Conservation (phyloP, 805 yeast species). For the Crinitomyces ghanaensis region DNA sequence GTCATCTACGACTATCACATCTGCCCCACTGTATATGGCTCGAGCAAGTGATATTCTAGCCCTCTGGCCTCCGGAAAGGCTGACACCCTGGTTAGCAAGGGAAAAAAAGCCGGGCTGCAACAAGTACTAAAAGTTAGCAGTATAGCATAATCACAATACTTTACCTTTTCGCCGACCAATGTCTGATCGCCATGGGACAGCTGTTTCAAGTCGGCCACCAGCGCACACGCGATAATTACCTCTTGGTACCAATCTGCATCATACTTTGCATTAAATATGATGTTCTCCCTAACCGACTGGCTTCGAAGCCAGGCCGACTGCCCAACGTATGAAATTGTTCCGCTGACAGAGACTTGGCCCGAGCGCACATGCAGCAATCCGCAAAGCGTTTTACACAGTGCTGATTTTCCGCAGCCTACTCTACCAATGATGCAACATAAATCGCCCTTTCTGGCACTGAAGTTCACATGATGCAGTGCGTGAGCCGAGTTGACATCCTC, state of each 20-base stretch:
- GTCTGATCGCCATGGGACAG: constrained; percentile 84
- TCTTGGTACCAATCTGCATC: constrained; percentile 69
- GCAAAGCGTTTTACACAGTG: constrained; percentile 56
- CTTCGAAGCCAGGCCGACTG: constrained; percentile 90
- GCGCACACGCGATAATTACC: constrained; percentile 83
- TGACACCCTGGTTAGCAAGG: too few species aligned
- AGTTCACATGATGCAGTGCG: constrained; percentile 46
- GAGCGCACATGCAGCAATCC: constrained; percentile 66
- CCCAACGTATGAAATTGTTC: constrained; percentile 67
- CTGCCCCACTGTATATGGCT: constrained; percentile 90
- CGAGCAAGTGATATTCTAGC: constrained; percentile 89
- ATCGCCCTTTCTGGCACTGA: neutral
- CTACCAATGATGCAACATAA: constrained; percentile 70
- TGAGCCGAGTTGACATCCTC: constrained; percentile 44
- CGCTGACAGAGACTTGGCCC: constrained; percentile 55
- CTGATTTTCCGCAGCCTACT: constrained; percentile 78
- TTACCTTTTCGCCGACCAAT: constrained; percentile 85
- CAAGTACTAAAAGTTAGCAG: too few species aligned
- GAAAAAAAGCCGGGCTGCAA: too few species aligned
- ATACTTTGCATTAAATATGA: constrained; percentile 72
- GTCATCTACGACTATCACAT: constrained; percentile 79
- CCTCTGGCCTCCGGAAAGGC: constrained; percentile 94
- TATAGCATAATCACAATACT: too few species aligned
- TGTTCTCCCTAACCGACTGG: constrained; percentile 76
- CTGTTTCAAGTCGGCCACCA: constrained; percentile 60